Conservation (phyloP, 2,329 filamentous ascomycete species). For the Paecilomyces sp. region DNA sequence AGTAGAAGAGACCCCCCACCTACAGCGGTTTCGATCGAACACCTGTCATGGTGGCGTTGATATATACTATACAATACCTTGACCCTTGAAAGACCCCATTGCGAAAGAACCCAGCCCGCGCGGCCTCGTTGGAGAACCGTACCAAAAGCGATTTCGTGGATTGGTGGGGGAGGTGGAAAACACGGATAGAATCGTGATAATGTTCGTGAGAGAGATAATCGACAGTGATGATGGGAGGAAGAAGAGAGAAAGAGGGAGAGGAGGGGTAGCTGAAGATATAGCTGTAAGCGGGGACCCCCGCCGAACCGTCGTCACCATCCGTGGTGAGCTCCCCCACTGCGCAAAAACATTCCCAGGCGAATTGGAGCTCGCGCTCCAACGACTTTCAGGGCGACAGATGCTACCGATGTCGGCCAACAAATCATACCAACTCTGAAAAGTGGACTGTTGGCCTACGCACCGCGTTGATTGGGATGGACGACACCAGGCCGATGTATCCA, state of each 20-base stretch:
- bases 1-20: constrained; percentile 5
- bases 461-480: neutral
- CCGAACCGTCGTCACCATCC: neutral
- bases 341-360: neutral
- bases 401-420: neutral
- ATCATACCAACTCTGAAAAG: neutral
- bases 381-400: neutral
- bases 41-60: constrained; percentile 38
- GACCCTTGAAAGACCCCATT: constrained; percentile 27
- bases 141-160: neutral
- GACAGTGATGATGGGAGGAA: neutral
- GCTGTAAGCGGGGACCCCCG: neutral
- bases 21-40: constrained; percentile 19
- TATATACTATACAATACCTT: constrained; percentile 38
- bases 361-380: neutral
- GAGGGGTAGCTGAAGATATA: neutral
- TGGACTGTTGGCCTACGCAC: neutral
- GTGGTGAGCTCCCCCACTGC: neutral
- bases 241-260: neutral
- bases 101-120: neutral
- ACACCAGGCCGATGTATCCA: neutral
- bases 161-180: neutral
- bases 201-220: neutral
- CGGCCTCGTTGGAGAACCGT: neutral
- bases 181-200: neutral